phyloP scores from a whole-genome alignment of 2,329 filamentous ascomycete species.

The Tolypocladium guangdongense region DNA sequence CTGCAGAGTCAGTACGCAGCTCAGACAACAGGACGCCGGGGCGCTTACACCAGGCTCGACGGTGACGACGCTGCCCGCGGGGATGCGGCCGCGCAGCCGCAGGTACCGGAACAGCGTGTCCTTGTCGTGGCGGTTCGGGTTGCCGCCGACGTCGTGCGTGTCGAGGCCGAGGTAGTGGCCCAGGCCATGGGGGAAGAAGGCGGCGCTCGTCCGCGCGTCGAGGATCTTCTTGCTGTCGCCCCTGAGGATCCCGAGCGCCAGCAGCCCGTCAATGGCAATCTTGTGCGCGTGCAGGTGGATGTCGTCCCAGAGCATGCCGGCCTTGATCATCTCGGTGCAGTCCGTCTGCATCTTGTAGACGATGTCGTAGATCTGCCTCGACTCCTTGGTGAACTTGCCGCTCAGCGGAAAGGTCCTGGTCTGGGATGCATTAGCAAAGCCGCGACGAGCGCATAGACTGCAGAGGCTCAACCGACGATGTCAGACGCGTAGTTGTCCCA shows the following conservation, averaged over 20 bases:
- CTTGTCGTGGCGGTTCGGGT: conserved; percentile 65
- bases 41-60: conserved; percentile 77
- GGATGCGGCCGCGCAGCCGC: conserved; percentile 63
- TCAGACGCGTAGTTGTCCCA: conserved; percentile 63
- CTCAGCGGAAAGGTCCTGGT: conserved; percentile 80
- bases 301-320: conserved; percentile 69
- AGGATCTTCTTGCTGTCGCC: conserved; percentile 62
- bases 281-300: conserved; percentile 71
- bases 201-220: conserved; percentile 66
- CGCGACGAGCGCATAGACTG: neutral
- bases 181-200: conserved; percentile 85
- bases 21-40: neutral
- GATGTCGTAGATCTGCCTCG: conserved; percentile 66
- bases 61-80: conserved; percentile 75
- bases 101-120: conserved; percentile 84
- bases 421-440: conserved; percentile 22
- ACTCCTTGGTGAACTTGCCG: conserved; percentile 59
- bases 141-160: conserved; percentile 77
- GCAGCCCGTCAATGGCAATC: conserved; percentile 70
- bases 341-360: conserved; percentile 81
- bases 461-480: conserved; percentile 30
- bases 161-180: conserved; percentile 91
- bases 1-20: conserved; percentile 21
- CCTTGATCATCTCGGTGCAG: conserved; percentile 61
- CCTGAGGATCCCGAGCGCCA: conserved; percentile 64